Conservation (phyloP, 2,329 filamentous ascomycete genomes). For the Fusarium coicis region DNA sequence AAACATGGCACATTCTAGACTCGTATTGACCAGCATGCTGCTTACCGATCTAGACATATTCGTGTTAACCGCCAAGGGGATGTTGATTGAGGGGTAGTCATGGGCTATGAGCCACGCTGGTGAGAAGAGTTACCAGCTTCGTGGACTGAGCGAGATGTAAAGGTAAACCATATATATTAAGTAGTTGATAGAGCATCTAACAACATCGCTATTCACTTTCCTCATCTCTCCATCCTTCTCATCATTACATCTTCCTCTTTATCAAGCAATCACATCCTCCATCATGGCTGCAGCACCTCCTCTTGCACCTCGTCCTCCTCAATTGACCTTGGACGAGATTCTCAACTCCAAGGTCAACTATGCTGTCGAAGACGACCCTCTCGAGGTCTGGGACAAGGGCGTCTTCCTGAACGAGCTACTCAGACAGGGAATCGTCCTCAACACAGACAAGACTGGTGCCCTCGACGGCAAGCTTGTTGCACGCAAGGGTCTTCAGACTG, state of each 20-base stretch:
- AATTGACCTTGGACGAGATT: constrained; percentile 12
- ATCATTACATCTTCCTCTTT: background rate
- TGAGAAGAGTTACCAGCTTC: background rate
- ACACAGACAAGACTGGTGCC: constrained; percentile 2
- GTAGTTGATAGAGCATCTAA: too few species aligned
- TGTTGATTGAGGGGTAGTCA: background rate
- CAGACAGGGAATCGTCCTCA: constrained; percentile 10
- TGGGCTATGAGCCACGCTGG: background rate
- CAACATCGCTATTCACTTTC: background rate
- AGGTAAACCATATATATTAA: background rate
- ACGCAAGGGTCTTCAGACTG: background rate
- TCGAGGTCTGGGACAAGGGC: constrained; percentile 25
- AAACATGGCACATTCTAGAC: background rate
- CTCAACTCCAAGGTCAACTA: constrained; percentile 16
- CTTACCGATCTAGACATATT: too few species aligned
- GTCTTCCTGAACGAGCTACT: constrained; percentile 30
- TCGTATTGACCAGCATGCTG: background rate
- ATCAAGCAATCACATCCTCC: background rate
- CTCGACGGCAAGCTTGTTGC: constrained; percentile 3
- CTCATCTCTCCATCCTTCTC: background rate
- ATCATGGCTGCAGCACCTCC: background rate
- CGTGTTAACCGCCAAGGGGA: too few species aligned
- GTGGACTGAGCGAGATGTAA: fast-evolving
- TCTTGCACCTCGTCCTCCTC: background rate
- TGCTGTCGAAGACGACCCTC: constrained; percentile 3